Percentiles rank a stretch among this genome's conserved stretches.
These are phyloP conservation scores for Lycium barbarum DNA, from an alignment of 257 asterid species.

Conservation along the genomic window DNA sequence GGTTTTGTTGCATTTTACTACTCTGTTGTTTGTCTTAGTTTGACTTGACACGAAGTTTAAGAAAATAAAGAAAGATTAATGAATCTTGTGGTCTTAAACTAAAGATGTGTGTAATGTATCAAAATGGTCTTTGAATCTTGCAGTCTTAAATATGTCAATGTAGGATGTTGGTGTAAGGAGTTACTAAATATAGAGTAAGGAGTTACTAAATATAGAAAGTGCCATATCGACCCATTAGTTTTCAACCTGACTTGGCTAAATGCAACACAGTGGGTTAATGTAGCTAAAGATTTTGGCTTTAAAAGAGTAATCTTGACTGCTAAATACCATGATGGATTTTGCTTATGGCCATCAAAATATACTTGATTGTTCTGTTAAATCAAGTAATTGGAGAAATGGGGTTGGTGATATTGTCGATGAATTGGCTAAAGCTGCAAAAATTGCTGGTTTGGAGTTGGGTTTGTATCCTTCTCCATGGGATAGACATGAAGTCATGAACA, in stretches of 20 bases:
- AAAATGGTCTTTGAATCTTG: too few species aligned
- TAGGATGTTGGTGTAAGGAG: too few species aligned
- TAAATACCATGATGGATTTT: constrained; percentile 95
- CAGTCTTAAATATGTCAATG: too few species aligned
- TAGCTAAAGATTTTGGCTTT: constrained; percentile 78
- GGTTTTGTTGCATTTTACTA: not conserved
- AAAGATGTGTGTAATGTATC: too few species aligned
- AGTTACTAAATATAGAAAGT: too few species aligned
- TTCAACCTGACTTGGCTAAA: constrained; percentile 71
- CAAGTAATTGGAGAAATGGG: constrained; percentile 87
- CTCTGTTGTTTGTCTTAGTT: not conserved
- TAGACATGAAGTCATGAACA: constrained; percentile 84
- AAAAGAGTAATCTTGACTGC: constrained; percentile 69
- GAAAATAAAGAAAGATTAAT: too few species aligned
- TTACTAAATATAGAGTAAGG: too few species aligned
- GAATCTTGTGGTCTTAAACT: too few species aligned
- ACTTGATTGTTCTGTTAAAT: constrained; percentile 80
- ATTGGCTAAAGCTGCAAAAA: constrained; percentile 67
- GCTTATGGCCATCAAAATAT: constrained; percentile 87
- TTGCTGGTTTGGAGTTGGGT: constrained; percentile 70
- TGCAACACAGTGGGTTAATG: constrained; percentile 83
- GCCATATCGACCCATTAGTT: constrained; percentile 69
- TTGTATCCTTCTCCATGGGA: constrained; percentile 97
- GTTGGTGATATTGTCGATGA: constrained; percentile 75
- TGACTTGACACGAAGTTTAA: too few species aligned